These are phyloP conservation scores for Aureobasidium sp. DNA, from an alignment of 2,329 filamentous ascomycete species.

Conservation along the genomic window DNA sequence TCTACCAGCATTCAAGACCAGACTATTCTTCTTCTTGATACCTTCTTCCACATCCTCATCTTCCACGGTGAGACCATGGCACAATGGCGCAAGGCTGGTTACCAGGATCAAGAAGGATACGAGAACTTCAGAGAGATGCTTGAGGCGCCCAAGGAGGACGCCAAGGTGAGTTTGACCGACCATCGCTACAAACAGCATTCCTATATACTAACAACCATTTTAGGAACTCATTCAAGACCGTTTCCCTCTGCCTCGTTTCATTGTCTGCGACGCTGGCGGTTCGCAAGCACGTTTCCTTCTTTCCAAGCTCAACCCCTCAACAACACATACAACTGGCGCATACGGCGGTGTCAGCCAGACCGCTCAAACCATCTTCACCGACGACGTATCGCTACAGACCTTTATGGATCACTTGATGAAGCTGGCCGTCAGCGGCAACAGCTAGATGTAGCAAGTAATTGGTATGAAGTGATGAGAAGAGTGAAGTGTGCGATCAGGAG, in stretches of 20 bases:
- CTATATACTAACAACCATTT: background rate
- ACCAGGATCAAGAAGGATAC: slow-evolving; percentile 96
- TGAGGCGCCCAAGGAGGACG: slow-evolving; percentile 93
- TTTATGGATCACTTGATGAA: slow-evolving; percentile 99
- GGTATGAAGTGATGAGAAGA: background rate
- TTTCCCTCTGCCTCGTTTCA: slow-evolving; percentile 96
- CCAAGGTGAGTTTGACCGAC: slow-evolving; percentile 55
- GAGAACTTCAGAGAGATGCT: slow-evolving; percentile 87
- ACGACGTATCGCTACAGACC: slow-evolving; percentile 94
- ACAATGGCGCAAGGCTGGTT: slow-evolving; percentile 95
- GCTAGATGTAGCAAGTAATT: slow-evolving; percentile 14
- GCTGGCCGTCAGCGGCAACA: slow-evolving; percentile 36
- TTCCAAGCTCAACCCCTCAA: slow-evolving; percentile 94
- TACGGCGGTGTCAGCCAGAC: slow-evolving; percentile 81
- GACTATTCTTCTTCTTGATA: slow-evolving; percentile 89
- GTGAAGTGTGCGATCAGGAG: background rate
- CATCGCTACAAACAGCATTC: too few species aligned
- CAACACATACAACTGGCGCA: slow-evolving; percentile 78
- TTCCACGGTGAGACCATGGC: slow-evolving; percentile 98
- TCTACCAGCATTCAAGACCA: slow-evolving; percentile 93
- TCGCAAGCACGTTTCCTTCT: slow-evolving; percentile 95
- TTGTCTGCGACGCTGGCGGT: slow-evolving; percentile 96
- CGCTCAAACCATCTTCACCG: slow-evolving; percentile 97
- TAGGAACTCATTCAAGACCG: slow-evolving; percentile 94
- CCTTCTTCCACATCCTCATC: slow-evolving; percentile 99